These are phyloP conservation scores for Gastrolobium villosum DNA, from an alignment of 306 rosid species.

Conservation along the genomic window DNA sequence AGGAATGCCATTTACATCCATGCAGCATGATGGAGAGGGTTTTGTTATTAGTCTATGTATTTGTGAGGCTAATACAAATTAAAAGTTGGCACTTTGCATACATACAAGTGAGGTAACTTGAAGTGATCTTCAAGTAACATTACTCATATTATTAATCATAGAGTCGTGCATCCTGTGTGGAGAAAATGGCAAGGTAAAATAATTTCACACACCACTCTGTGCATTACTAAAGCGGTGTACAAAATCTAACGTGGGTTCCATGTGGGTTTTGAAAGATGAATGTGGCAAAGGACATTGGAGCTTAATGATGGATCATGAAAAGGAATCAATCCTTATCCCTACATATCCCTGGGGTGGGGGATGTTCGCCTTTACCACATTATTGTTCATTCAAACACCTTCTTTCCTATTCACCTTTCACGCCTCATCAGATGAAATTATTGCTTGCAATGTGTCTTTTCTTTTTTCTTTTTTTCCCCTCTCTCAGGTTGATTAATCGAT, in stretches of 20 bases:
- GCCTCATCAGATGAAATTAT: slow-evolving; percentile 40
- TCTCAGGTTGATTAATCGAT: too few relatives aligned
- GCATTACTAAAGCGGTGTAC: neutral
- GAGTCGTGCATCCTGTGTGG: neutral
- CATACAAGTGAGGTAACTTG: neutral
- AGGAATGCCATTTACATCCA: neutral
- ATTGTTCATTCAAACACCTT: slow-evolving; percentile 12
- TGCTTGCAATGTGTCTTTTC: slow-evolving; percentile 9
- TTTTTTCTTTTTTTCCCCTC: too few relatives aligned
- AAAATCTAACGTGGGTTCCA: slow-evolving; percentile 11
- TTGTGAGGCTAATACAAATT: neutral
- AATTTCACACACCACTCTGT: neutral
- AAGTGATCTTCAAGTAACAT: too few relatives aligned
- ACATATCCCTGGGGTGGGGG: slow-evolving; percentile 3
- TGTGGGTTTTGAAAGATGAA: neutral
- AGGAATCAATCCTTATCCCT: neutral
- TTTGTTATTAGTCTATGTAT: neutral
- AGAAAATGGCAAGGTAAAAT: slow-evolving; percentile 2
- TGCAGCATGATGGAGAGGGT: neutral
- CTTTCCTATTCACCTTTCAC: slow-evolving; percentile 37
- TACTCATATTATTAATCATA: neutral
- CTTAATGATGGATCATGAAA: neutral
- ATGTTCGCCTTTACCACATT: slow-evolving; percentile 13
- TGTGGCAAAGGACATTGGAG: neutral
- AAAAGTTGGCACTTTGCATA: neutral